A percentile compares a stretch with the other conserved stretches of the same genome.
phyloP scores from a whole-genome alignment of 176 grass and related monocot genomes.

The Phoenix roebelenii region DNA sequence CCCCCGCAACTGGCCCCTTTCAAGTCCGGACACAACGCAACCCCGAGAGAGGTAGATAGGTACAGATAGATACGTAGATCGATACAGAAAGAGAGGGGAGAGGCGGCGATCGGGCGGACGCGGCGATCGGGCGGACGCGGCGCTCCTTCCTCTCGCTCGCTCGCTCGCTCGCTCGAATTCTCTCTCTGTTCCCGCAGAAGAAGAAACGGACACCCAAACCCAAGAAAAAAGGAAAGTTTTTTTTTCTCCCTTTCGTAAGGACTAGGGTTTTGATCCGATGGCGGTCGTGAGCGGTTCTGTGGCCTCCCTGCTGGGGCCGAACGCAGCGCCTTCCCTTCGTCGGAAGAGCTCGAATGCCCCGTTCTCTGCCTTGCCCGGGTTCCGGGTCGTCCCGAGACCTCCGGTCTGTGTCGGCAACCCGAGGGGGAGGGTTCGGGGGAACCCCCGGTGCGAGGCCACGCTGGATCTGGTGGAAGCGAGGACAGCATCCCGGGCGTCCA shows the following conservation, averaged over 20 bases:
- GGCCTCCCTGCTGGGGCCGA: conserved; percentile 16
- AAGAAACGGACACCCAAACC: neutral
- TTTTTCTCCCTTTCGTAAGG: neutral
- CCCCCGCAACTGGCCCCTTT: neutral
- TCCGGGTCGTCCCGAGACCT: conserved; percentile 20
- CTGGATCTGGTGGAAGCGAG: conserved; percentile 29
- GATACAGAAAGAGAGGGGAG: conserved; percentile 8
- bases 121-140: conserved; percentile 7
- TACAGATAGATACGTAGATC: neutral
- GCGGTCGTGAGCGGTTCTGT: conserved; percentile 35
- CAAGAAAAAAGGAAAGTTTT: neutral
- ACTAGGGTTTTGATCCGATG: conserved; percentile 35
- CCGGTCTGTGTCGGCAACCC: neutral
- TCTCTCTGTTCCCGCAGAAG: neutral
- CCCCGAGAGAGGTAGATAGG: too few species aligned
- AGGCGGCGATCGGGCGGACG: neutral
- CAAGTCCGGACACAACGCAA: neutral
- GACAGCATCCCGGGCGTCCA: conserved; percentile 32
- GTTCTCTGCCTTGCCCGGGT: neutral
- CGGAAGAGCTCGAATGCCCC: conserved; percentile 3
- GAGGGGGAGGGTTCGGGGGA: conserved; percentile 28
- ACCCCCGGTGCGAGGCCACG: conserved; percentile 44
- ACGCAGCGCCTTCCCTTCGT: conserved; percentile 5
- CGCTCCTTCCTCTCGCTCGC: neutral
- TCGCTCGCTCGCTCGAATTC: neutral